Base-by-base conservation (phyloP, 2,329 filamentous ascomycete genomes). In the Alternaria triticimaculans region DNA sequence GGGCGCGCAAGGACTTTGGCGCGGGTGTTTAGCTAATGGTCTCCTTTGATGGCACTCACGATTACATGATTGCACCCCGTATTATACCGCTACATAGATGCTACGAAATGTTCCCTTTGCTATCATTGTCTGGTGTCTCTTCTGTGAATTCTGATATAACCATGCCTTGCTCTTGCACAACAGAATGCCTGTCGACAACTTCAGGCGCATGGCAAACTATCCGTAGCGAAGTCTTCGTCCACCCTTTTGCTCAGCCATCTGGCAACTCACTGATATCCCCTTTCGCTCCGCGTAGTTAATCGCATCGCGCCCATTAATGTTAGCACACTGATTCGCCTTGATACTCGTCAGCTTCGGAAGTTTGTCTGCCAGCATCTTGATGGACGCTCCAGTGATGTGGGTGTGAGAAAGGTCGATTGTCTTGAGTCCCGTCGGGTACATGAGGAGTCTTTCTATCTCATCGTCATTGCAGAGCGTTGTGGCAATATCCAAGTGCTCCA, bases 351-450 rank as follows among this genome's bases (percentile, higher is more conserved):
- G 63, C 10, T 65, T 63, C 0, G 67, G 67, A 11, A 78, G 44
- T 9, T 58, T 62, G 26, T 79, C 74, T 0, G 78, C 73, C 15
- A 82, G 66, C 61, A 74, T 75, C 63, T 80, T 82, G 30, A 84
- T 75, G 3, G 77, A 73, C 1, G 79, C 80, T 7, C 83, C 83
- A 0, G 80, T 82, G 41, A 84, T 76, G 6, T 68, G 65, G 2
- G 80, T 80, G 1, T 68, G 65, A 1, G 76, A 78, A 0, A 84
- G 45, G 58, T 84, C 72, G 15, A 84, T 63, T 0, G 54, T 64
- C 43, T 41, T 65, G 18, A 71, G 79, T 0, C 65, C 70, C 41
- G 63, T 72, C 1, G 63, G 44, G 41, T 66, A n/a, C 15, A 28
- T 62, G 25, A 70, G 56, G 1, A 82, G 62, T 3, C 61, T 33